Evolutionary conservation across 495 filamentous ascomycete species (phyloP), one percentile per base, ranked within the genome.

Genomic region (Cercophora scortea): DNA sequence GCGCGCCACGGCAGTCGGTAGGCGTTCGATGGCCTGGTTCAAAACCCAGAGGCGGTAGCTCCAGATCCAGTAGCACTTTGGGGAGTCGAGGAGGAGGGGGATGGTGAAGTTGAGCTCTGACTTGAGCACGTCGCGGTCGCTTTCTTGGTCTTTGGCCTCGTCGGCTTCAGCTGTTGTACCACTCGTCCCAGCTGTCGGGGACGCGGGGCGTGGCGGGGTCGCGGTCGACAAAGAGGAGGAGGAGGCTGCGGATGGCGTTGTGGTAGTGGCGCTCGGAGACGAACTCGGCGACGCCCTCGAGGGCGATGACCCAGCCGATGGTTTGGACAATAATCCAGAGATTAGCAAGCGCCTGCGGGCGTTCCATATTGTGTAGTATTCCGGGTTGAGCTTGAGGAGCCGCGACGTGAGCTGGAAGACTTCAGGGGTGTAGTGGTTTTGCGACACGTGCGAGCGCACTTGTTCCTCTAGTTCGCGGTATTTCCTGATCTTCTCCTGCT

Each of bases 61-160:
- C 93, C 93, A 99, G 42, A 99, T 89, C 90, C 93, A 96, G 74
- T 99, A 99, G 74, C 93, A 97, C 71, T 99, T 99, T 19, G 93
- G 94, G 59, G 80, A 89, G 55, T 89, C 80, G 35, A 82, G 75
- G 38, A 97, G 82, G 11, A 99, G 77, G 3, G 89, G 89, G 38
- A 96, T 76, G 38, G 90, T 80, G 64, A 96, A 93, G 19, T 69
- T 65, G 25, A 97, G 75, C 59, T 98, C 93, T 32, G 70, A 64
- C 18, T 71, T 64, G 39, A 89, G 63, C 38, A 75, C 55, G 2
- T 60, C 50, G 11, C 61, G 51, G 47, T 71, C 68, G 8, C 59
- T 59, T 7, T 66, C 52, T 54, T 47, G 49, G 16, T 9, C 41
- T n/a, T 15, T 25, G 25, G 5, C 25, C 25, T 25, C 25, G 16